A percentile compares a stretch with the other conserved stretches of the same genome.
Evolutionary conservation across 805 yeast genomes (phyloP).

Genomic region (Zygosaccharomyces siamensis): DNA sequence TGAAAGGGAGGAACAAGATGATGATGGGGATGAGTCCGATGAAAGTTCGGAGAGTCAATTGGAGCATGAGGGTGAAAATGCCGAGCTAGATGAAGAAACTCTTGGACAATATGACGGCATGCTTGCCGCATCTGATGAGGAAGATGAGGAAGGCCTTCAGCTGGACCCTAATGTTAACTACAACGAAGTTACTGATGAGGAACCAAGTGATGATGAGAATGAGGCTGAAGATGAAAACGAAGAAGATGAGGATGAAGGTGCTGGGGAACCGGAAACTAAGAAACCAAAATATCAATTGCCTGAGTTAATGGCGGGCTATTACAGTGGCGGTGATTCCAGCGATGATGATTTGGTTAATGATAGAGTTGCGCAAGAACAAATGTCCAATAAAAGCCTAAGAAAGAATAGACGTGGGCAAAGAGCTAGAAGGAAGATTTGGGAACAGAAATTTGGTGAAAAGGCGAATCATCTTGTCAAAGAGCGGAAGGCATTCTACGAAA

Average conservation of each 20-base stretch:
- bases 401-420: constrained; percentile 96
- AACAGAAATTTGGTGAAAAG: constrained; percentile 69
- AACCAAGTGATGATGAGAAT: constrained; percentile 40
- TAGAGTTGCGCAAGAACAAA: constrained; percentile 40
- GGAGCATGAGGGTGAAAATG: constrained; percentile 10
- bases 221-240: constrained; percentile 15
- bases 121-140: constrained; percentile 38
- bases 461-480: constrained; percentile 83
- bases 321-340: constrained; percentile 72
- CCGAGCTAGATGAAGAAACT: constrained; percentile 25
- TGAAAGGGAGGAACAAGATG: constrained; percentile 19
- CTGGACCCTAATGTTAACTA: constrained; percentile 34
- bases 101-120: constrained; percentile 37
- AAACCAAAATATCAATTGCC: constrained; percentile 48
- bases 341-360: constrained; percentile 47
- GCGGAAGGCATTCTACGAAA: constrained; percentile 47
- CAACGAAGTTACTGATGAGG: constrained; percentile 63
- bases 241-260: constrained; percentile 43
- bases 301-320: constrained; percentile 70
- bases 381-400: constrained; percentile 42
- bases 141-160: constrained; percentile 34
- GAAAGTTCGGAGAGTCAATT: constrained; percentile 19
- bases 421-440: constrained; percentile 97
- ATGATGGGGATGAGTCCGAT: constrained; percentile 23
- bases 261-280: constrained; percentile 22